Base-by-base conservation (phyloP, 306 rosid species). In the Spatholobus suberectus region DNA sequence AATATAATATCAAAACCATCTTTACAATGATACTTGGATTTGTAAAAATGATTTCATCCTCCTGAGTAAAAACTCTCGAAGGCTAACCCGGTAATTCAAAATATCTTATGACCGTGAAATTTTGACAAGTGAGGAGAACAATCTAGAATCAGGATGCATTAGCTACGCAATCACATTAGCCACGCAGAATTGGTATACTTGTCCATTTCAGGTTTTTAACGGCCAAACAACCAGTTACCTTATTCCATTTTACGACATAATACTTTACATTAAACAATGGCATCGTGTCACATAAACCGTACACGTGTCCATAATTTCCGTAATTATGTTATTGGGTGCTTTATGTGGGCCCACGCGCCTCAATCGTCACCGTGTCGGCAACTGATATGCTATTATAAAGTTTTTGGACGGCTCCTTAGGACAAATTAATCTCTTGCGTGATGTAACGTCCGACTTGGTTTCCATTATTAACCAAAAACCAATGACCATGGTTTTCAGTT, bases 331-430 rank as follows among this genome's bases (percentile, higher is more conserved):
- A 52, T 12, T 61, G 26, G 9, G 32, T 58, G 44, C 67, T 76
- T 76, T 83, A 58, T 2, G 69, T 59, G 68, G 68, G 18, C 11
- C 66, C 71, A 79, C 27, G 24, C 21, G 47, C 24, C 75, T 23
- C 20, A 26, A 18, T 49, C 10, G 81, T 81, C 38, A 46, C 17
- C 10, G n/a, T 70, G 82, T 81, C 72, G 79, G 86, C 77, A 66
- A 85, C 47, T 34, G 65, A 79, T 73, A 59, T 24, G 66, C 5
- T 77, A 21, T 85, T 65, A 72, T 47, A 63, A 78, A 78, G 77
- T 52, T 10, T 41, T 75, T 85, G 92, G 92, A 75, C 92, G 92
- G 90, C 54, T 47, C 32, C 21, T 46, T 4, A 20, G 11, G 0
- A 76, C 65, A 18, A 3, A 41, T 69, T 83, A 78, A 82, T 12